Percentiles rank a stretch among this genome's conserved stretches.
Evolutionary conservation across 192 early-diverging fungal species (phyloP).

Genomic region (Podila minutissima): DNA sequence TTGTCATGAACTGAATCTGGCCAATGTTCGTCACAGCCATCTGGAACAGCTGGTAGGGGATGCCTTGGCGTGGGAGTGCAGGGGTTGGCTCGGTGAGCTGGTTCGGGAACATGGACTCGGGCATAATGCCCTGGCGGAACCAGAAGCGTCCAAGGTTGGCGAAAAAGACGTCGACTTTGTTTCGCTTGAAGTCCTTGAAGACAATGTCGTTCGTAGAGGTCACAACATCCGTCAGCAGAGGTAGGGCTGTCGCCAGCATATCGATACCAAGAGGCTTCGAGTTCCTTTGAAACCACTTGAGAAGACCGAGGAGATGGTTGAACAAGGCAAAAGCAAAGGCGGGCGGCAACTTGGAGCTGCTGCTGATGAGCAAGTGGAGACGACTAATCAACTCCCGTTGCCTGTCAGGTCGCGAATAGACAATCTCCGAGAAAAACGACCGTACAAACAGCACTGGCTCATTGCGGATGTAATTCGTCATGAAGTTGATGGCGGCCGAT

Average conservation of each 20-base stretch:
- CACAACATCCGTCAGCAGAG: conserved; percentile 60
- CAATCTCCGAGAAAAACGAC: conserved; percentile 61
- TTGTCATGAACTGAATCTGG: conserved; percentile 66
- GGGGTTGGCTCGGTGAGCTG: conserved; percentile 21
- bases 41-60: conserved; percentile 57
- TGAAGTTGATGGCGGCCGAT: conserved; percentile 50
- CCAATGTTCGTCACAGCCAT: conserved; percentile 60
- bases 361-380: conserved; percentile 54
- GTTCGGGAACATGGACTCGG: conserved; percentile 60
- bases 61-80: conserved; percentile 46
- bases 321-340: conserved; percentile 60
- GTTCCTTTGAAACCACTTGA: conserved; percentile 66
- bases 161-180: conserved; percentile 65
- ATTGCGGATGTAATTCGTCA: conserved; percentile 63
- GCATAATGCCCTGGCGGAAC: conserved; percentile 57
- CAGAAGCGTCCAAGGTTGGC: conserved; percentile 61
- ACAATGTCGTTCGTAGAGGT: conserved; percentile 61
- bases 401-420: conserved; percentile 32
- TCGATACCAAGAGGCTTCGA: conserved; percentile 48
- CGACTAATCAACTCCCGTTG: conserved; percentile 55
- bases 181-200: conserved; percentile 64
- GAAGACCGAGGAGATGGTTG: conserved; percentile 63
- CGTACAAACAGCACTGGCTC: conserved; percentile 64
- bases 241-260: conserved; percentile 54
- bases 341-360: conserved; percentile 60